These are phyloP conservation scores for Achlya hypogyna DNA, from an alignment of 352 stramenopile genomes.

Conservation along the genomic window DNA sequence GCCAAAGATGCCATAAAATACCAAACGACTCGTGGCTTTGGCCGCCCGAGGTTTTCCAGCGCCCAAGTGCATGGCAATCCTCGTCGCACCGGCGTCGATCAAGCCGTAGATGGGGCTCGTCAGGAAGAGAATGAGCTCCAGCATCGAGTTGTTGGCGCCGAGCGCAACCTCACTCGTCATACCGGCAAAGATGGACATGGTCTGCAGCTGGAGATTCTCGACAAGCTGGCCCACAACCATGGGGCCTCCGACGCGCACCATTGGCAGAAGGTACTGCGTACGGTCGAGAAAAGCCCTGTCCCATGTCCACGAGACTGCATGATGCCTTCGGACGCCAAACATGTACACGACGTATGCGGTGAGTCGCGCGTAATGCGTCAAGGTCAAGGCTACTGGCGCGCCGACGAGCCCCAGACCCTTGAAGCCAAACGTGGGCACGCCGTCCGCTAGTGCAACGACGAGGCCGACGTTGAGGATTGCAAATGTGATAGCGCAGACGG, in stretches of 20 bases:
- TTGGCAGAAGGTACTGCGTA: slow-evolving; percentile 29
- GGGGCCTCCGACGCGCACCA: slow-evolving; percentile 44
- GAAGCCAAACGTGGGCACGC: slow-evolving; percentile 26
- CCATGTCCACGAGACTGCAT: slow-evolving; percentile 39
- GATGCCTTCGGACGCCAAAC: slow-evolving; percentile 64
- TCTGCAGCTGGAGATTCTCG: slow-evolving; percentile 69
- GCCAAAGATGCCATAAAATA: slow-evolving; percentile 33
- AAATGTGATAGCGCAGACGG: slow-evolving; percentile 41
- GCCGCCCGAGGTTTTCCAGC: slow-evolving; percentile 31
- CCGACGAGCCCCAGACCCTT: slow-evolving; percentile 54
- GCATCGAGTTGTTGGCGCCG: background rate
- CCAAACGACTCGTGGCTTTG: slow-evolving; percentile 42
- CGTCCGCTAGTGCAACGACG: slow-evolving; percentile 47
- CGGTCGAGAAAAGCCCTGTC: slow-evolving; percentile 37
- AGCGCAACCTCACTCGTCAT: slow-evolving; percentile 30
- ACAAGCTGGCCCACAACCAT: slow-evolving; percentile 53
- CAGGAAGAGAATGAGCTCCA: background rate
- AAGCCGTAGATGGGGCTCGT: background rate
- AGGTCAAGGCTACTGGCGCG: slow-evolving; percentile 53
- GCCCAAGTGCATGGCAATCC: slow-evolving; percentile 34
- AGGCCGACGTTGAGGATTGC: slow-evolving; percentile 55
- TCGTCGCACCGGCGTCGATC: background rate
- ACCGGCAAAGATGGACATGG: slow-evolving; percentile 72
- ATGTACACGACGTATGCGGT: slow-evolving; percentile 41
- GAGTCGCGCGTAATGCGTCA: slow-evolving; percentile 29